Base-by-base conservation (phyloP, 352 stramenopile species). In the Pythium utonaiense region DNA sequence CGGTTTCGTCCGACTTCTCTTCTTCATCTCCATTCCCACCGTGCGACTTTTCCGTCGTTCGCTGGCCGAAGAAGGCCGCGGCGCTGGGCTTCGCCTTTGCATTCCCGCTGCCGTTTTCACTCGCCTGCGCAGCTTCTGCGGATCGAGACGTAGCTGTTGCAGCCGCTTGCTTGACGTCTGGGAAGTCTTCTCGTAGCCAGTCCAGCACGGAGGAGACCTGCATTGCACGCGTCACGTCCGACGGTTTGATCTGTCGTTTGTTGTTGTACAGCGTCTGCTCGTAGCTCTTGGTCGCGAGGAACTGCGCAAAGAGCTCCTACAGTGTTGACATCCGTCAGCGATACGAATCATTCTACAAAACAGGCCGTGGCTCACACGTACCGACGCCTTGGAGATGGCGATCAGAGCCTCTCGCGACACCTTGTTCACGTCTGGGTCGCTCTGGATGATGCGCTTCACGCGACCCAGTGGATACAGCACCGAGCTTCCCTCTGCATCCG, bases 391-490 rank as follows among this genome's bases (percentile, higher is more conserved):
- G 30, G 90, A 76, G 51, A 98, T 95, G 3, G 96, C 81, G 40
- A 97, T 70, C 5, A 96, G 71, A 4, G 91, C 92, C 69, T 98
- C 93, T 36, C 95, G 96, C 19, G 88, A 97, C 21, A 98, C 69
- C 25, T 94, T 95, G 34, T 82, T 78, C 3, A 97, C 80, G 53
- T 98, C 92, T 1, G 91, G 87, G 69, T 98, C 94, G 36, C 93
- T 88, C 69, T 97, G 91, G 44, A 96, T 83, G 67, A 98, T 97
- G 58, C 96, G 97, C 54, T 94, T 90, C 60, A 98, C 92, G 22
- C 95, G 80, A 31, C 78, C 89, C 22, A 91, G 51, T 10, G 81
- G 81, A 33, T 89, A 89, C 16, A 91, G 34, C 45, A 77, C 89
- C 25, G 61, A 64, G 59, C 67, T 83, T 6, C 67, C 63, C 41